These are phyloP conservation scores for Daldinia caldariorum DNA, from an alignment of 495 filamentous ascomycete genomes.

Conservation along the genomic window DNA sequence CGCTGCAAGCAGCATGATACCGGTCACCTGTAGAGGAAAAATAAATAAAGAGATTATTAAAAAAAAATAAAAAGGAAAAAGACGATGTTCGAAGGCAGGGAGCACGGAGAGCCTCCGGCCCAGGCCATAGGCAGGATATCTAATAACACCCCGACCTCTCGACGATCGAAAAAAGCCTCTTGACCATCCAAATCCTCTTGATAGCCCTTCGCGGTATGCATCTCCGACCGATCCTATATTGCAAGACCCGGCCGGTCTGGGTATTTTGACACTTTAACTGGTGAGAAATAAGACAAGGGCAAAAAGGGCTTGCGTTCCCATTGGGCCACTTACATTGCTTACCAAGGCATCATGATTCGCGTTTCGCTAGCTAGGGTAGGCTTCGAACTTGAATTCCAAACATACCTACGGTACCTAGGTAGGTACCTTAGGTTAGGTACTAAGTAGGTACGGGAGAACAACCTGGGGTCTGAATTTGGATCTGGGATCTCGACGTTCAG, in stretches of 20 bases:
- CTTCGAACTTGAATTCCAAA: not conserved
- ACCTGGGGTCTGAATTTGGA: not conserved
- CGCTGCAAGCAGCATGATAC: conserved; percentile 1
- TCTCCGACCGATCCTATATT: not conserved
- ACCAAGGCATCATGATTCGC: not conserved
- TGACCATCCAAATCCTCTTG: not conserved
- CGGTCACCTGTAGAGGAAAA: too few species aligned
- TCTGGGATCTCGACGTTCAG: conserved; percentile 12
- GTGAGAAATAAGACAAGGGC: not conserved
- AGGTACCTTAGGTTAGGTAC: too few species aligned
- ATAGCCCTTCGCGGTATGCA: not conserved
- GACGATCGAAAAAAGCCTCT: not conserved
- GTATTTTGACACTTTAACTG: not conserved
- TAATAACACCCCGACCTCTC: not conserved
- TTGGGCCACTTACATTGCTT: not conserved
- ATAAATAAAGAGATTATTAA: too few species aligned
- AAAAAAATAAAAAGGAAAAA: too few species aligned
- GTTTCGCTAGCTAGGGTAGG: not conserved
- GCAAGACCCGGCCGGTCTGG: not conserved
- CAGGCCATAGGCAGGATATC: conserved; percentile 10
- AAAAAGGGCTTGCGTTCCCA: not conserved
- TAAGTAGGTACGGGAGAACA: too few species aligned
- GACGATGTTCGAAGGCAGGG: not conserved
- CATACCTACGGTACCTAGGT: not conserved
- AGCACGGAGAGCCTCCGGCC: conserved; percentile 8